phyloP scores from a whole-genome alignment of 805 yeast genomes.

The Saturnispora silvae region DNA sequence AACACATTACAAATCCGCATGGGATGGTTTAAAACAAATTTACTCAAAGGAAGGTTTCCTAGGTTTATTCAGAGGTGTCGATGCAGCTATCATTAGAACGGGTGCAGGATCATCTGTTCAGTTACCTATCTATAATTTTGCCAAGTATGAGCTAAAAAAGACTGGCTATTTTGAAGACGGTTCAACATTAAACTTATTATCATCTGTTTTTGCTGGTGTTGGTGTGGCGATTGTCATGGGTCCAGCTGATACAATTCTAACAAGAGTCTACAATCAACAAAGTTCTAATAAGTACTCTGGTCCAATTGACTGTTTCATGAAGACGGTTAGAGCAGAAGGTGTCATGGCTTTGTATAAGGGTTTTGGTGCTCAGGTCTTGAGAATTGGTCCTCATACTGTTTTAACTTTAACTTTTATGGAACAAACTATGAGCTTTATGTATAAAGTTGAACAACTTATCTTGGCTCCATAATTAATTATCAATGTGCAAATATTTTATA shows the following conservation, averaged over 20 bases:
- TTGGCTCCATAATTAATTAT: conserved; percentile 12
- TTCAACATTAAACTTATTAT: conserved; percentile 56
- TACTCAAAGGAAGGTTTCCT: conserved; percentile 56
- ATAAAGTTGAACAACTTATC: conserved; percentile 29
- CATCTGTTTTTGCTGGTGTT: conserved; percentile 73
- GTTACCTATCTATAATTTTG: conserved; percentile 76
- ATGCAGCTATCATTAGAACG: conserved; percentile 88
- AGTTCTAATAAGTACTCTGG: conserved; percentile 79
- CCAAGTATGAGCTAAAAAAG: conserved; percentile 52
- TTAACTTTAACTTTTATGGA: conserved; percentile 90
- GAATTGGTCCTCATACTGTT: conserved; percentile 94
- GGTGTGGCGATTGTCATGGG: conserved; percentile 95
- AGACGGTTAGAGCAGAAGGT: conserved; percentile 82
- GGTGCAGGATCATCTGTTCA: conserved; percentile 96
- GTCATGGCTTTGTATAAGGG: conserved; percentile 84
- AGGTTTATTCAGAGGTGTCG: conserved; percentile 85
- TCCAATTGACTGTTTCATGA: conserved; percentile 78
- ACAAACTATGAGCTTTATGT: conserved; percentile 66
- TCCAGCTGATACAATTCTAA: conserved; percentile 93
- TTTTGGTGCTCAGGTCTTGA: conserved; percentile 80
- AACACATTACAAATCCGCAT: conserved; percentile 66
- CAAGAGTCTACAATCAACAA: conserved; percentile 84
- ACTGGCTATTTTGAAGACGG: conserved; percentile 49
- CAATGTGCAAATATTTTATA: neutral
- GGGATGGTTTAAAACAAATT: conserved; percentile 58